Conservation (phyloP, 768 basidiomycete genomes). For the Tulasnella sp. region DNA sequence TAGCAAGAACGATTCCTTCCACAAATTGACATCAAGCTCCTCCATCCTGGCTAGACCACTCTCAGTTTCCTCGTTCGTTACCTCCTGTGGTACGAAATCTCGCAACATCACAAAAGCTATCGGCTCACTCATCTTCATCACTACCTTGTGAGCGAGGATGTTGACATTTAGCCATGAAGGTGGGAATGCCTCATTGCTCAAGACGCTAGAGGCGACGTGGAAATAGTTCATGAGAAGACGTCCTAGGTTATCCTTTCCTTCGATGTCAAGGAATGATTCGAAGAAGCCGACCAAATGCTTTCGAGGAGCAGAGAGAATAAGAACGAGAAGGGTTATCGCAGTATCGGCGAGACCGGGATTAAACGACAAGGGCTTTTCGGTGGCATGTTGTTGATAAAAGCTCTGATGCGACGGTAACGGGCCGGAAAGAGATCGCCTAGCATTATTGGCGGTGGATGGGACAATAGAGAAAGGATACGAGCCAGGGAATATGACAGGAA, state of each 20-base stretch:
- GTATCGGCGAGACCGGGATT: conserved; percentile 74
- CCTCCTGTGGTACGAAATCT: conserved; percentile 67
- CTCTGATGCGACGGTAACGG: too few relatives aligned
- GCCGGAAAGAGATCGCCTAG: conserved; percentile 38
- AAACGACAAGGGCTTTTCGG: conserved; percentile 42
- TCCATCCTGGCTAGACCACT: too few relatives aligned
- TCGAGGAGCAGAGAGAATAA: conserved; percentile 66
- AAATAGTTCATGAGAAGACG: conserved; percentile 63
- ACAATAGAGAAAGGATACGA: conserved; percentile 85
- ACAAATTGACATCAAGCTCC: conserved; percentile 61
- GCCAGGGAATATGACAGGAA: conserved; percentile 81
- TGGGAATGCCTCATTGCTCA: conserved; percentile 82
- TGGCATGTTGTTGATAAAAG: conserved; percentile 28
- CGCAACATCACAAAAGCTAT: conserved; percentile 62
- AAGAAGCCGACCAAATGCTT: conserved; percentile 68
- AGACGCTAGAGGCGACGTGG: conserved; percentile 63
- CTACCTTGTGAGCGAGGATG: conserved; percentile 71
- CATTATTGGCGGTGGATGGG: conserved; percentile 36
- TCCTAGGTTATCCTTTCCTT: conserved; percentile 71
- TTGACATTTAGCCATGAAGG: conserved; percentile 84
- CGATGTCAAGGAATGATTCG: conserved; percentile 71
- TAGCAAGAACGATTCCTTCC: conserved; percentile 72
- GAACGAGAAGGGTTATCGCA: conserved; percentile 68
- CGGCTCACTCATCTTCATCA: conserved; percentile 80
- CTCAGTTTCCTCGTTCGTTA: conserved; percentile 40